These are phyloP conservation scores for Solanum chiquidenum DNA, from an alignment of 257 asterid genomes.

Conservation along the genomic window DNA sequence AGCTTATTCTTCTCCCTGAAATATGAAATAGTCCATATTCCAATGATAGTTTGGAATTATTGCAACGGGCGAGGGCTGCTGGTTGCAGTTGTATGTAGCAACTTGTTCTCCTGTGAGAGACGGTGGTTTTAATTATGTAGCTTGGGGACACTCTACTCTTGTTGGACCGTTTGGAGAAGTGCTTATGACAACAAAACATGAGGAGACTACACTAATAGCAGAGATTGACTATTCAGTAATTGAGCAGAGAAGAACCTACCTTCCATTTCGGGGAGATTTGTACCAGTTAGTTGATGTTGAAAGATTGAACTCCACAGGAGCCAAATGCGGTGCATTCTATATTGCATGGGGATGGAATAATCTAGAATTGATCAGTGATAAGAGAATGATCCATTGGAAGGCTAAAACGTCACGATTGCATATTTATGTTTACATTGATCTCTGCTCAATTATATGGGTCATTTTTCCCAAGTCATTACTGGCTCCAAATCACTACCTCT, in stretches of 20 bases:
- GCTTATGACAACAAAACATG: conserved; percentile 83
- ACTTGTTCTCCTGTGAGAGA: conserved; percentile 93
- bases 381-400: background rate
- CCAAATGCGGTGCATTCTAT: conserved; percentile 7
- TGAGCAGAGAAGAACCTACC: conserved; percentile 69
- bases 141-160: conserved; percentile 94
- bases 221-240: conserved; percentile 76
- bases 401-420: background rate
- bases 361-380: background rate
- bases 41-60: no score
- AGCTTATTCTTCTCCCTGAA: no score
- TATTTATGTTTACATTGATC: no score
- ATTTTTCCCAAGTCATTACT: background rate
- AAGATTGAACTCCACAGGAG: conserved; percentile 28
- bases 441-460: no score
- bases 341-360: background rate
- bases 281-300: conserved; percentile 77
- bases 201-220: conserved; percentile 52
- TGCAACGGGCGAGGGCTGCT: no score
- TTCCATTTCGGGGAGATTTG: conserved; percentile 85
- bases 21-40: no score
- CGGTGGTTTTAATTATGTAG: conserved; percentile 55
- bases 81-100: conserved; percentile 84
- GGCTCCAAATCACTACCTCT: background rate
- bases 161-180: conserved; percentile 95